These are phyloP conservation scores for Saturnispora gosingensis DNA, from an alignment of 805 yeast species.

Conservation along the genomic window DNA sequence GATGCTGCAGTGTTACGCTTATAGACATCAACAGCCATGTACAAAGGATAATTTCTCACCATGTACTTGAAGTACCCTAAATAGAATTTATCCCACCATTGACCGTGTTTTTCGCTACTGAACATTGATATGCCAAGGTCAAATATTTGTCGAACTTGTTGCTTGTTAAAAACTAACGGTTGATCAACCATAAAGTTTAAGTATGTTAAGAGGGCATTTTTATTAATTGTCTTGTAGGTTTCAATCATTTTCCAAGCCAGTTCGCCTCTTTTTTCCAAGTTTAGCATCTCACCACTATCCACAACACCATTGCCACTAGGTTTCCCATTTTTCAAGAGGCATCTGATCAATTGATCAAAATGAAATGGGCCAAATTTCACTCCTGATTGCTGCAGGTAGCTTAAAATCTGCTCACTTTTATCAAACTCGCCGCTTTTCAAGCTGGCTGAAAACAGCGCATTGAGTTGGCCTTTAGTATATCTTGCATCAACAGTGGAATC, in stretches of 20 bases:
- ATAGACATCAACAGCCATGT: conserved; percentile 19
- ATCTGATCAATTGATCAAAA: conserved; percentile 25
- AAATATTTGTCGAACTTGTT: conserved; percentile 19
- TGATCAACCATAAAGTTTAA: conserved; percentile 23
- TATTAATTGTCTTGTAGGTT: conserved; percentile 15
- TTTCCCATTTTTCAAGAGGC: conserved; percentile 15
- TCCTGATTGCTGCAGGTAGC: conserved; percentile 20
- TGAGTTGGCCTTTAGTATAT: conserved; percentile 23
- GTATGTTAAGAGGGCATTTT: conserved; percentile 22
- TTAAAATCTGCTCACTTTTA: conserved; percentile 23
- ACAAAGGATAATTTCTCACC: conserved; percentile 18
- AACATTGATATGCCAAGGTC: conserved; percentile 9
- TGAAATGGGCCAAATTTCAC: conserved; percentile 21
- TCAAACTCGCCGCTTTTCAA: conserved; percentile 21
- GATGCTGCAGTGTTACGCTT: conserved; percentile 6
- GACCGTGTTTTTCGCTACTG: conserved; percentile 12
- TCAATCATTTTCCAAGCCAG: conserved; percentile 25
- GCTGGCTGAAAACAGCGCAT: conserved; percentile 23
- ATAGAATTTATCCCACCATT: conserved; percentile 27
- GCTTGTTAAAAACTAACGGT: conserved; percentile 16
- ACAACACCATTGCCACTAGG: background rate
- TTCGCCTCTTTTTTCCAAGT: background rate
- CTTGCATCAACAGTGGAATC: conserved; percentile 16
- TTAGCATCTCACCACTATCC: background rate
- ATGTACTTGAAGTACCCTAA: conserved; percentile 26